Percentiles rank a stretch among this genome's conserved stretches.
Evolutionary conservation across 176 grass and related monocot species (phyloP).

Genomic region (Zoysia pacifica): DNA sequence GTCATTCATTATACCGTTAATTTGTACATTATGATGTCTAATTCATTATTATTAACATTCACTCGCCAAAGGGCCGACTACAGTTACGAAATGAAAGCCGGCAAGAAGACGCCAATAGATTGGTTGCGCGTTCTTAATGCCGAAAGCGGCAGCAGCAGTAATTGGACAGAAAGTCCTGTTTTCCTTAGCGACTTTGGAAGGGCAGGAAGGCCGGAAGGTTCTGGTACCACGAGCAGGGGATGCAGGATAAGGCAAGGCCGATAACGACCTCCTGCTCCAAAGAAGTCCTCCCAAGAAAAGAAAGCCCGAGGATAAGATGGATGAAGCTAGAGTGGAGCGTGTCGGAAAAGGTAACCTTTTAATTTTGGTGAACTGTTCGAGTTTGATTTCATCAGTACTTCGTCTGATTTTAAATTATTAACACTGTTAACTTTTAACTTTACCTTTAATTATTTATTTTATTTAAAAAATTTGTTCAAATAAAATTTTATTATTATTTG

Average conservation of each 20-base stretch:
- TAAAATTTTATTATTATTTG: no score
- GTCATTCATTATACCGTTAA: no score
- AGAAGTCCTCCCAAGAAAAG: not conserved
- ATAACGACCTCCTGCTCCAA: not conserved
- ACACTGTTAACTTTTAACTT: no score
- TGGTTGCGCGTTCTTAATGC: not conserved
- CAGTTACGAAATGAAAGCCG: not conserved
- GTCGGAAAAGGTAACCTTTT: constrained; percentile 15
- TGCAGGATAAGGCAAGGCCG: constrained; percentile 5
- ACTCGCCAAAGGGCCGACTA: not conserved
- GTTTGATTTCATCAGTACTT: not conserved
- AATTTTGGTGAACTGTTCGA: not conserved
- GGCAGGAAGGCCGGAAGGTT: constrained; percentile 29
- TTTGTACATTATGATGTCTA: not conserved
- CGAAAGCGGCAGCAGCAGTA: constrained; percentile 16
- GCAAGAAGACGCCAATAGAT: not conserved
- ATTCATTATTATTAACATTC: not conserved
- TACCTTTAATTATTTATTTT: no score
- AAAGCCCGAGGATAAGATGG: constrained; percentile 21
- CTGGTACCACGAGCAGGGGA: not conserved
- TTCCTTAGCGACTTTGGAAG: constrained; percentile 12
- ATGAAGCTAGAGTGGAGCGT: constrained; percentile 12
- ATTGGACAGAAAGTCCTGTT: not conserved
- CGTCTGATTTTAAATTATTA: no score
- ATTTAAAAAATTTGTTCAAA: no score